Evolutionary conservation across 306 rosid genomes (phyloP).

Genomic region (Vachellia pachyceras): DNA sequence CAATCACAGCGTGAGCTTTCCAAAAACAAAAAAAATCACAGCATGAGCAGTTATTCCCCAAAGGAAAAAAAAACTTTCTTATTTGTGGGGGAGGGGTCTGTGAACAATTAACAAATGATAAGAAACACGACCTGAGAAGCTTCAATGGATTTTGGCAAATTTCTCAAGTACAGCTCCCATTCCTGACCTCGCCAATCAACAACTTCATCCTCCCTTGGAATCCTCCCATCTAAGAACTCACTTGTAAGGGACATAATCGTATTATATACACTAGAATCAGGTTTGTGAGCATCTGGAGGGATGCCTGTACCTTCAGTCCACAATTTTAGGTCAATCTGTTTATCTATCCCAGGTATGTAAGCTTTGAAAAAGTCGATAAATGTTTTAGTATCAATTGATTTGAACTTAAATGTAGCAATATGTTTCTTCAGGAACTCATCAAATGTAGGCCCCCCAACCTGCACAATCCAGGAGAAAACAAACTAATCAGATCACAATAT

Average conservation of each 20-base stretch:
- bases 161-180: slow-evolving; percentile 97
- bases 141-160: slow-evolving; percentile 76
- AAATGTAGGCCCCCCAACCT: slow-evolving; percentile 85
- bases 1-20: neutral
- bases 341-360: slow-evolving; percentile 84
- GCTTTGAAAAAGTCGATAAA: slow-evolving; percentile 80
- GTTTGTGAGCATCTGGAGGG: slow-evolving; percentile 88
- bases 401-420: slow-evolving; percentile 81
- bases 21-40: neutral
- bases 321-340: slow-evolving; percentile 65
- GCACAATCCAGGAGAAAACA: slow-evolving; percentile 22
- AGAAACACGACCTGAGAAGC: slow-evolving; percentile 71
- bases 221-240: slow-evolving; percentile 64
- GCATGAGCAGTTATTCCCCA: neutral
- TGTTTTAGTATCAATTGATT: too few species aligned
- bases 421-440: slow-evolving; percentile 88
- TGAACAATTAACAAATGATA: slow-evolving; percentile 21
- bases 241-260: slow-evolving; percentile 69
- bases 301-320: slow-evolving; percentile 98
- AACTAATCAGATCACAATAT: neutral
- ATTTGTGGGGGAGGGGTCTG: neutral
- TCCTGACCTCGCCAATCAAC: slow-evolving; percentile 90
- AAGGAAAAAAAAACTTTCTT: too few species aligned
- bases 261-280: slow-evolving; percentile 70
- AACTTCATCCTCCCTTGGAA: too few species aligned